These are phyloP conservation scores for Aureobasidium sp. DNA, from an alignment of 2,329 filamentous ascomycete species.

Conservation along the genomic window DNA sequence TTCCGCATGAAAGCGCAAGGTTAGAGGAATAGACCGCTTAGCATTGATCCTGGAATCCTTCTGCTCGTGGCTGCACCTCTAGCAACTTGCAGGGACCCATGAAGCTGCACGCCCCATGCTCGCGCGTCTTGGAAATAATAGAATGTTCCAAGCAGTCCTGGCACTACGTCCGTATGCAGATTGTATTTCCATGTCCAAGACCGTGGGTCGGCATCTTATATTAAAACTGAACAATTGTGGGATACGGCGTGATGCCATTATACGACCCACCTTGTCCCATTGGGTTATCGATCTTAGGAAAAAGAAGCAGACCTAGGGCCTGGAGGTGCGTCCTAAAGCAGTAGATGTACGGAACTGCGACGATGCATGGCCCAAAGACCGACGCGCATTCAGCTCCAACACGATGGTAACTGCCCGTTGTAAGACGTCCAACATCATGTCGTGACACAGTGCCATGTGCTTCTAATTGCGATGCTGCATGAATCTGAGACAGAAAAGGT, in stretches of 20 bases:
- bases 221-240: conserved; percentile 9
- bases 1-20: not conserved
- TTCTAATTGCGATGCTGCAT: not conserved
- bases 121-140: not conserved
- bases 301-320: not conserved
- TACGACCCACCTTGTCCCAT: conserved; percentile 1
- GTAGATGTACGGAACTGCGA: not conserved
- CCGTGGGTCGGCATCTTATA: conserved; percentile 14
- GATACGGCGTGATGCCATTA: not conserved
- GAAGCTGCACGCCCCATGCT: not conserved
- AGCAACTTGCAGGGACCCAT: not conserved
- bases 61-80: not conserved
- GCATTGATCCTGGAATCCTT: not conserved
- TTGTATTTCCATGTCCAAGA: conserved; percentile 6
- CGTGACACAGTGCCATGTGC: conserved; percentile 1
- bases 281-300: not conserved
- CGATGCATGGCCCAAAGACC: not conserved
- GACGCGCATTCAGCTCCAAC: not conserved
- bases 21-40: not conserved
- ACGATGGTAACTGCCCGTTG: not conserved
- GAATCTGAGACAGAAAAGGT: not conserved
- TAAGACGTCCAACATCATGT: not conserved
- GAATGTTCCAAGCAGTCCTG: not conserved
- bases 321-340: not conserved
- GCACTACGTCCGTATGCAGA: conserved; percentile 5